Evolutionary conservation across 495 filamentous ascomycete species (phyloP).

Genomic region (Tetracladium marchalianum): DNA sequence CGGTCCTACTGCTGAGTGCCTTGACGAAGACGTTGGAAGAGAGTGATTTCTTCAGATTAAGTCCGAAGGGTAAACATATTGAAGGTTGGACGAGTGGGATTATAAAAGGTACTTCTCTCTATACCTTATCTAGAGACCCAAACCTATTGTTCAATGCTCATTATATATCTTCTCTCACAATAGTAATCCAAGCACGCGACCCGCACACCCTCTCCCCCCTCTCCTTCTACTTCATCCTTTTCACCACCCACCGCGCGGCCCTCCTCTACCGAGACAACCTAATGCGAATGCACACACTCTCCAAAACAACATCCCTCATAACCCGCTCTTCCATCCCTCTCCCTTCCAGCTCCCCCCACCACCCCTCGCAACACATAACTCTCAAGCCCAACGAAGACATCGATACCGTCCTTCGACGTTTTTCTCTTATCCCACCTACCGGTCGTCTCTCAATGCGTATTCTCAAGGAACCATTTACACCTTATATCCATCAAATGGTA

Average conservation of each 20-base stretch:
- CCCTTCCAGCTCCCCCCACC: slow-evolving; percentile 10
- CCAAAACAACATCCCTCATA: slow-evolving; percentile 19
- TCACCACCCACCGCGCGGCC: slow-evolving; percentile 44
- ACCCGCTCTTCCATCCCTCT: slow-evolving; percentile 22
- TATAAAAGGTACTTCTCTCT: slow-evolving; percentile 14
- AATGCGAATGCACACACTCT: slow-evolving; percentile 31
- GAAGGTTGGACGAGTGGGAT: slow-evolving; percentile 49
- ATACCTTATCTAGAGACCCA: too few relatives aligned
- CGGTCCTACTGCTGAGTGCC: slow-evolving; percentile 37
- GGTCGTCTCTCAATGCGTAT: slow-evolving; percentile 13
- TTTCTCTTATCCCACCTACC: slow-evolving; percentile 39
- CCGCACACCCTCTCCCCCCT: slow-evolving; percentile 38
- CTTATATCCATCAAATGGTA: slow-evolving; percentile 14
- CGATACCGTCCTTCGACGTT: slow-evolving; percentile 30
- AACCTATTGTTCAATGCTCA: too few relatives aligned
- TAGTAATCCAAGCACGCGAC: slow-evolving; percentile 31
- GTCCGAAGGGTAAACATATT: slow-evolving; percentile 49
- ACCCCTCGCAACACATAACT: neutral
- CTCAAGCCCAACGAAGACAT: slow-evolving; percentile 35
- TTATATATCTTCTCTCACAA: neutral
- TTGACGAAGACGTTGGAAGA: slow-evolving; percentile 43
- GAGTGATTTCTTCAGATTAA: slow-evolving; percentile 53
- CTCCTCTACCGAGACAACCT: slow-evolving; percentile 41
- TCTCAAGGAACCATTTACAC: slow-evolving; percentile 16
- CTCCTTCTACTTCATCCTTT: slow-evolving; percentile 53